Evolutionary conservation across 2,329 filamentous ascomycete species (phyloP).

Genomic region (Penicillium sclerotigenum): DNA sequence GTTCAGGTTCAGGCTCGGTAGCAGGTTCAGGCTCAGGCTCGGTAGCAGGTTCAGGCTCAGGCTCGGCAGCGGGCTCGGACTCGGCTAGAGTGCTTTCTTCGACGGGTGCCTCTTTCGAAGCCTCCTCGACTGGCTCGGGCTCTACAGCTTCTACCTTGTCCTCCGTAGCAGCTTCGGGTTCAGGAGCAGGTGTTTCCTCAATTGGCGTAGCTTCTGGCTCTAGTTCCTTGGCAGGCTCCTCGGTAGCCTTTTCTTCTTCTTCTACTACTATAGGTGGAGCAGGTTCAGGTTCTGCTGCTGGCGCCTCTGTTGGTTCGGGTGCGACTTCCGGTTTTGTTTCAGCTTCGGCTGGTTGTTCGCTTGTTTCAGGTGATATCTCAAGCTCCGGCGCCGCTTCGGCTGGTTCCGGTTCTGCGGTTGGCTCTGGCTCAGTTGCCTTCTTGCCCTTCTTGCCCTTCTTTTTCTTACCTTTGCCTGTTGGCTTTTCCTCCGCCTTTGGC

Average conservation of each 20-base stretch:
- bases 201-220: slow-evolving; percentile 7
- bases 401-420: neutral
- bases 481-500: neutral
- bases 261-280: neutral
- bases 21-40: neutral
- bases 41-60: neutral
- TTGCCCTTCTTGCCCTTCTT: slow-evolving; percentile 14
- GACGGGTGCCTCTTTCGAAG: neutral
- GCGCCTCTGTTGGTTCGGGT: slow-evolving; percentile 7
- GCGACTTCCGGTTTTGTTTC: slow-evolving; percentile 8
- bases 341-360: neutral
- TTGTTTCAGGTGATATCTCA: neutral
- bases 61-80: slow-evolving; percentile 8
- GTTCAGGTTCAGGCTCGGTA: neutral
- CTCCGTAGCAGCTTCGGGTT: neutral
- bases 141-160: neutral
- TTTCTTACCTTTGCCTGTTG: slow-evolving; percentile 14
- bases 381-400: neutral
- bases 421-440: slow-evolving; percentile 5
- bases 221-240: slow-evolving; percentile 5
- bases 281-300: neutral
- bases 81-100: neutral
- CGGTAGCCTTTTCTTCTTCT: neutral
- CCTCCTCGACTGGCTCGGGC: slow-evolving; percentile 8
- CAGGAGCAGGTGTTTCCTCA: slow-evolving; percentile 9